Evolutionary conservation across 1,284 basidiomycete genomes (phyloP).

Genomic region (Cerioporus squamosus): DNA sequence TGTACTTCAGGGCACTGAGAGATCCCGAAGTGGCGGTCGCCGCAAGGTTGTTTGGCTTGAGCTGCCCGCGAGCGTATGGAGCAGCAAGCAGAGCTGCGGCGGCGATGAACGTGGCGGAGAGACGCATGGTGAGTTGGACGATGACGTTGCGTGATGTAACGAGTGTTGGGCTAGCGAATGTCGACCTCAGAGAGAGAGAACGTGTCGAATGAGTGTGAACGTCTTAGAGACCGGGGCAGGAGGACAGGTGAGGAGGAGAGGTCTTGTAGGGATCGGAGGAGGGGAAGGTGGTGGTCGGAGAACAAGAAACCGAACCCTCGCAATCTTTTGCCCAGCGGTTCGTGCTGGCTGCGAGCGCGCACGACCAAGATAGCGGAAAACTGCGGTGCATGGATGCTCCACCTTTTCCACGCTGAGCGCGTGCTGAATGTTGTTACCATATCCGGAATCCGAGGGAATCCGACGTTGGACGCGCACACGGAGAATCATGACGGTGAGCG

Average conservation of each 20-base stretch:
- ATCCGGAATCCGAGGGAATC: too few relatives aligned
- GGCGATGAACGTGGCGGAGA: constrained; percentile 11
- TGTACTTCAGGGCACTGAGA: constrained; percentile 35
- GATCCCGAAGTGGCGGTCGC: constrained; percentile 29
- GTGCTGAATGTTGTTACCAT: too few relatives aligned
- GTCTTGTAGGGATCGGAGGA: background rate
- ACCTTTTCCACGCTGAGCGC: constrained; percentile 8
- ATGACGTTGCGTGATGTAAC: background rate
- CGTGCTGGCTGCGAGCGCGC: background rate
- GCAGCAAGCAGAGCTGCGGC: constrained; percentile 5
- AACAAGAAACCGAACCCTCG: constrained; percentile 4
- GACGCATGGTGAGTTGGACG: constrained; percentile 7
- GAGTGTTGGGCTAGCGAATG: constrained; percentile 2
- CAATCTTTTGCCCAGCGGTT: background rate
- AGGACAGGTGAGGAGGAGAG: background rate
- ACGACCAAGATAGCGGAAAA: background rate
- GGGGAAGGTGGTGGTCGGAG: constrained; percentile 8
- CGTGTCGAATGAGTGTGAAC: constrained; percentile 9
- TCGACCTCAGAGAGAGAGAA: background rate
- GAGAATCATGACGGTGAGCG: too few relatives aligned
- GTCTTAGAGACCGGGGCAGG: background rate
- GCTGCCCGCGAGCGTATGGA: constrained; percentile 5
- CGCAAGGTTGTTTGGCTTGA: constrained; percentile 22
- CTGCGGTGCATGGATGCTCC: constrained; percentile 9
- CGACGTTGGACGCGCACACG: too few relatives aligned